A percentile compares a stretch with the other conserved stretches of the same genome.
phyloP scores from a whole-genome alignment of 2,329 filamentous ascomycete genomes.

The Ophiosphaerella herpotricha region DNA sequence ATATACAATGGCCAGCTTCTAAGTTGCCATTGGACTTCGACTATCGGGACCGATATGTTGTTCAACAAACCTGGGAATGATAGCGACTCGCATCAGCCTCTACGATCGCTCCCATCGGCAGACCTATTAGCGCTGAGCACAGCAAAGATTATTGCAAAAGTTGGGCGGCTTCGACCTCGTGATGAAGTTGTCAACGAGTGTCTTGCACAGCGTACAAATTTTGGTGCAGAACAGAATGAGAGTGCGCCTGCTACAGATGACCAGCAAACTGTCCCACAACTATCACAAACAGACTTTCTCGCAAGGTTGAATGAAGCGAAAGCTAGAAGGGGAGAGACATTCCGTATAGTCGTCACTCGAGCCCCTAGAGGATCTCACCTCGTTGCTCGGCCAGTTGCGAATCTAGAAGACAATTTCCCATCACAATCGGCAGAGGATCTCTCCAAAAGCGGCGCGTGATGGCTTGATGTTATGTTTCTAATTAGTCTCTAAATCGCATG shows the following conservation, averaged over 20 bases:
- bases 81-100: constrained; percentile 42
- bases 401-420: neutral
- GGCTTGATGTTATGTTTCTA: too few species aligned
- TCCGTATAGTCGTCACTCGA: constrained; percentile 21
- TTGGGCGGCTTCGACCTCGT: constrained; percentile 59
- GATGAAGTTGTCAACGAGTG: constrained; percentile 24
- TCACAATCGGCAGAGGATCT: neutral
- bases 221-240: neutral
- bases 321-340: constrained; percentile 46
- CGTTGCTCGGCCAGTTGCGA: constrained; percentile 7
- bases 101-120: constrained; percentile 61
- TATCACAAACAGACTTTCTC: constrained; percentile 46
- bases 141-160: constrained; percentile 70
- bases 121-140: constrained; percentile 75
- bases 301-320: constrained; percentile 49
- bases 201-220: constrained; percentile 4
- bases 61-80: constrained; percentile 54
- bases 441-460: constrained; percentile 17
- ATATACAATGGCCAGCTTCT: constrained; percentile 80
- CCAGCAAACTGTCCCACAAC: constrained; percentile 6
- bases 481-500: too few species aligned
- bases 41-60: constrained; percentile 82
- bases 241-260: neutral
- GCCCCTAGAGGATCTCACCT: constrained; percentile 21
- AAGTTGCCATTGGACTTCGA: constrained; percentile 78